These are phyloP conservation scores for Fusarium solani-melongenae DNA, from an alignment of 2,329 filamentous ascomycete species.

Conservation along the genomic window DNA sequence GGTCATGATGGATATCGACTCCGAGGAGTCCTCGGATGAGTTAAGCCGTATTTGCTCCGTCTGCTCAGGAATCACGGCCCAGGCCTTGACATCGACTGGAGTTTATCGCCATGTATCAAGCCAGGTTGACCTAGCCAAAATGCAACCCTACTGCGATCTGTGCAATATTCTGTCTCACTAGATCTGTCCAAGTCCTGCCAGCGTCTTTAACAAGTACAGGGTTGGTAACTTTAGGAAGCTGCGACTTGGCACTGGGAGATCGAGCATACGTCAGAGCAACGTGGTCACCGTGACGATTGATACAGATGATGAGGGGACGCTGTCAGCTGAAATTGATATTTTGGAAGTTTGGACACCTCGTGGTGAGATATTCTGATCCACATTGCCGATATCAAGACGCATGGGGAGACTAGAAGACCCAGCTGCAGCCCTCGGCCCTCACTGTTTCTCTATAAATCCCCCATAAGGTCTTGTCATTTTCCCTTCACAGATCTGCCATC, in stretches of 20 bases:
- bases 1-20: background rate
- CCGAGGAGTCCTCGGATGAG: background rate
- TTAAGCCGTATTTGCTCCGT: background rate
- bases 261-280: background rate
- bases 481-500: too few species aligned
- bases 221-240: background rate
- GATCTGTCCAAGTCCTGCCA: background rate
- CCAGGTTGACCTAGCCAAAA: background rate
- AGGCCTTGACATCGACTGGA: background rate
- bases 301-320: background rate
- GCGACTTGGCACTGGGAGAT: background rate
- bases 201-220: background rate
- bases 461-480: too few species aligned
- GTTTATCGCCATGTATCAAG: background rate
- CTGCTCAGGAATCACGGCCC: background rate
- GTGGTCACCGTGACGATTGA: background rate
- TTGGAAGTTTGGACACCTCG: background rate
- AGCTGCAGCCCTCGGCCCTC: background rate
- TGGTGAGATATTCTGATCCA: background rate
- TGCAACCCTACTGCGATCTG: background rate
- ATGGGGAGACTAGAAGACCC: background rate
- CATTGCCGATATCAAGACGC: background rate
- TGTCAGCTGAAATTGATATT: background rate
- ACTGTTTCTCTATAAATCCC: too few species aligned
- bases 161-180: background rate